Conservation (phyloP, 2,329 filamentous ascomycete species). For the Colletotrichum sp. region DNA sequence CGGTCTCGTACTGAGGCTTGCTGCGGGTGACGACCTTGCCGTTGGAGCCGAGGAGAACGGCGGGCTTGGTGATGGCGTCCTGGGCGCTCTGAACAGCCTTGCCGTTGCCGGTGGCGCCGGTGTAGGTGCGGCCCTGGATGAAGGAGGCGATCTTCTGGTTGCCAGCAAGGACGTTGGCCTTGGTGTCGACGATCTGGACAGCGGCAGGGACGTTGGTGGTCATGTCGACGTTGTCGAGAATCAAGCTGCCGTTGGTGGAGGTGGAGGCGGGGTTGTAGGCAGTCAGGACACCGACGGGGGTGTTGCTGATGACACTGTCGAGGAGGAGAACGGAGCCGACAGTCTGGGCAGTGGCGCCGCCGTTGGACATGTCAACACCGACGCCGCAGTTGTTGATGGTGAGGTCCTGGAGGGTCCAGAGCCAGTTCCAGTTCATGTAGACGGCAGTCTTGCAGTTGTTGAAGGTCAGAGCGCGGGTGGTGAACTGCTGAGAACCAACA, state of each 20-base stretch:
- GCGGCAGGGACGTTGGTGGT: conserved; percentile 68
- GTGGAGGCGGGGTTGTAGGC: conserved; percentile 69
- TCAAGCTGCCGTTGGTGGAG: conserved; percentile 78
- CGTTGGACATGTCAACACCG: conserved; percentile 79
- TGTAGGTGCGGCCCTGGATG: conserved; percentile 81
- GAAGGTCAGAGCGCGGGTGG: conserved; percentile 82
- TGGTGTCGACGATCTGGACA: conserved; percentile 63
- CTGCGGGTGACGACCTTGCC: conserved; percentile 81
- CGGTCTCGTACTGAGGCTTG: conserved; percentile 85
- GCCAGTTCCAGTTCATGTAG: conserved; percentile 93
- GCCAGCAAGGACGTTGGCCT: conserved; percentile 68
- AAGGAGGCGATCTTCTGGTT: conserved; percentile 74
- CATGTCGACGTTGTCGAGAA: conserved; percentile 92
- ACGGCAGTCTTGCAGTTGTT: conserved; percentile 83
- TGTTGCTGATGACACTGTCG: conserved; percentile 81
- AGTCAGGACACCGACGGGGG: conserved; percentile 77
- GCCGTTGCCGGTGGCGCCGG: conserved; percentile 41
- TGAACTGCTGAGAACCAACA: conserved; percentile 88
- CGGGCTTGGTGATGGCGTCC: conserved; percentile 66
- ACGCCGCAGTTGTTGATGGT: conserved; percentile 76
- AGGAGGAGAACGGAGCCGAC: conserved; percentile 86
- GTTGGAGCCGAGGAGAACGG: conserved; percentile 62
- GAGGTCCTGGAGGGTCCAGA: conserved; percentile 80
- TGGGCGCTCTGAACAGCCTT: conserved; percentile 65
- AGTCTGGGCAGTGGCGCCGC: conserved; percentile 66